Percentiles rank a stretch among this genome's conserved stretches.
Conservation (phyloP, 2,329 filamentous ascomycete species). For the Colletotrichum siamense region DNA sequence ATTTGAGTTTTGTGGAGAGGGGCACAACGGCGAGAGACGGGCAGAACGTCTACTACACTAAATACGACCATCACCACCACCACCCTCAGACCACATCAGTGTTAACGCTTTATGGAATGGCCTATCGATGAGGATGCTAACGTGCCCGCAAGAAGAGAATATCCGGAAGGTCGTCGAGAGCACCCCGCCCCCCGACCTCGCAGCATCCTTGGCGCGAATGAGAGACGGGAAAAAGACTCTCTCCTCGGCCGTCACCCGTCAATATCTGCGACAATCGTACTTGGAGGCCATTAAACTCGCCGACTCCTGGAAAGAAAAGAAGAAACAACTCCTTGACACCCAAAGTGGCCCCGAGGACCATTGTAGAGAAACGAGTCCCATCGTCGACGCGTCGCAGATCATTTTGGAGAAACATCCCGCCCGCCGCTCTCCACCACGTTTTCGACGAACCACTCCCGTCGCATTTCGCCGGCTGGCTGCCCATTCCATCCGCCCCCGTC, state of each 20-base stretch:
- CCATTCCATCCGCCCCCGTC: neutral
- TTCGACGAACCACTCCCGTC: slow-evolving; percentile 1
- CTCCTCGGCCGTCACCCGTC: neutral
- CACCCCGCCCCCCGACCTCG: neutral
- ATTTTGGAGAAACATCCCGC: neutral
- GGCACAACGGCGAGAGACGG: neutral
- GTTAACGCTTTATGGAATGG: neutral
- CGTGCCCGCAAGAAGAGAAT: neutral
- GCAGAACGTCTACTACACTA: neutral
- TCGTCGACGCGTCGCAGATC: neutral
- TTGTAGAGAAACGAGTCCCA: neutral
- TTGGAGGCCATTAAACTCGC: neutral
- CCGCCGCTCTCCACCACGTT: neutral
- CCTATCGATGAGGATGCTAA: neutral
- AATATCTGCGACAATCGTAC: neutral
- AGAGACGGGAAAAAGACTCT: neutral
- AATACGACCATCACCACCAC: neutral
- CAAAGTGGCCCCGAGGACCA: neutral
- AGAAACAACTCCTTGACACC: neutral
- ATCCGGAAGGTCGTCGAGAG: neutral
- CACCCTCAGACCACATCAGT: neutral
- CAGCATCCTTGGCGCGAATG: neutral
- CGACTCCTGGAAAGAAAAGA: neutral
- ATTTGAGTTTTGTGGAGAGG: neutral
- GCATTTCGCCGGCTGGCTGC: neutral